Evolutionary conservation across 2,329 filamentous ascomycete species (phyloP).

Genomic region (Didymella pomorum): DNA sequence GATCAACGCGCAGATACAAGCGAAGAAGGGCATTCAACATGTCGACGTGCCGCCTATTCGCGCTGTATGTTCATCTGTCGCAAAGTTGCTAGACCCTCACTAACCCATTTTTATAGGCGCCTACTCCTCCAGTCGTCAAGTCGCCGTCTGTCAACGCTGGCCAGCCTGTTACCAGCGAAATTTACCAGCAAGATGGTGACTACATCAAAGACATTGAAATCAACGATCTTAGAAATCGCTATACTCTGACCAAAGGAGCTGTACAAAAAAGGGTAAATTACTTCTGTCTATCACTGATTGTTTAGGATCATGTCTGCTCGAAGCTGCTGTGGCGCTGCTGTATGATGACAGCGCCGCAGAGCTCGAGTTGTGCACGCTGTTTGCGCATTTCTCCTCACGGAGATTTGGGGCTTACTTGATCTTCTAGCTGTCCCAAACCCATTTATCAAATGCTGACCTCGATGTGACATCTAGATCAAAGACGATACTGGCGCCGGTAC

Average conservation of each 20-base stretch:
- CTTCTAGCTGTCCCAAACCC: slow-evolving; percentile 59
- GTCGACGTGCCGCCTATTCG: slow-evolving; percentile 85
- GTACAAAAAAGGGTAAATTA: slow-evolving; percentile 99
- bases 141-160: slow-evolving; percentile 60
- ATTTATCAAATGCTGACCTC: slow-evolving; percentile 93
- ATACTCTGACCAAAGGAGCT: slow-evolving; percentile 94
- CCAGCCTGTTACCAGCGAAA: slow-evolving; percentile 70
- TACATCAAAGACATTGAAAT: slow-evolving; percentile 99
- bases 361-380: slow-evolving; percentile 39
- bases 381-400: slow-evolving; percentile 47
- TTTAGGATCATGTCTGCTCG: slow-evolving; percentile 55
- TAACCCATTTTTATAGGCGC: slow-evolving; percentile 46
- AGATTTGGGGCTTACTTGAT: slow-evolving; percentile 58
- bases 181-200: slow-evolving; percentile 95
- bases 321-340: slow-evolving; percentile 45
- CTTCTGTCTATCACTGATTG: slow-evolving; percentile 73
- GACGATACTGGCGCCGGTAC: slow-evolving; percentile 99
- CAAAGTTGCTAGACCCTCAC: slow-evolving; percentile 2
- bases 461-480: slow-evolving; percentile 95
- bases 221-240: slow-evolving; percentile 96
- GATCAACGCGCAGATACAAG: slow-evolving; percentile 58
- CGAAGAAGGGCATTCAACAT: slow-evolving; percentile 87
- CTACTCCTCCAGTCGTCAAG: slow-evolving; percentile 61
- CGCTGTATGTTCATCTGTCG: slow-evolving; percentile 56
- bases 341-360: slow-evolving; percentile 65